Conservation (phyloP, 257 asterid genomes). For the Solanum piurae region DNA sequence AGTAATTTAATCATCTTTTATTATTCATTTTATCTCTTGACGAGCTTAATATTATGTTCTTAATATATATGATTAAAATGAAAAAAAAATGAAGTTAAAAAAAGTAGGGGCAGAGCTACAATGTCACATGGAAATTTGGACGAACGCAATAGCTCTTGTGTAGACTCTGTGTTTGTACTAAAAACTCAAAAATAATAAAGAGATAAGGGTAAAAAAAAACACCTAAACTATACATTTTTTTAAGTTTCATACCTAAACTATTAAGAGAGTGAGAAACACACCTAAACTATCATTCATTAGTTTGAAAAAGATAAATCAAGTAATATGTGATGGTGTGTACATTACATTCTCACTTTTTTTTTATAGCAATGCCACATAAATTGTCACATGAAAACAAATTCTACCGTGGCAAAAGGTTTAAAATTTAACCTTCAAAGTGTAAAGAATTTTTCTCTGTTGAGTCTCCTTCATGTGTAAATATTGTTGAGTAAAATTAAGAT, state of each 20-base stretch:
- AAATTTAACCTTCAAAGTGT: background rate
- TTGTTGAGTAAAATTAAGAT: background rate
- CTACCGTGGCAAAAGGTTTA: background rate
- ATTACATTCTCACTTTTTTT: background rate
- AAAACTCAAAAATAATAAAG: no score
- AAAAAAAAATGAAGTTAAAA: no score
- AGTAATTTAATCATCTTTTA: no score
- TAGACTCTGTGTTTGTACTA: background rate
- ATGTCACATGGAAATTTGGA: background rate
- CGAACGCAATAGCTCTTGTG: background rate
- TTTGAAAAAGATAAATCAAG: no score
- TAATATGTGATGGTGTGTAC: background rate
- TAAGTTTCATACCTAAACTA: background rate
- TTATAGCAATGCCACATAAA: background rate
- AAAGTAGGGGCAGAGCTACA: background rate
- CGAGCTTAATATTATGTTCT: background rate
- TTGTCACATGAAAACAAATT: background rate
- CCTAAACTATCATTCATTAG: background rate
- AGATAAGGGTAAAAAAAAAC: background rate
- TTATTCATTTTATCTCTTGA: no score
- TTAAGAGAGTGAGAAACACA: background rate
- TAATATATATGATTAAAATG: background rate
- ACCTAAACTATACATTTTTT: background rate
- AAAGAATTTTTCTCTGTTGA: background rate
- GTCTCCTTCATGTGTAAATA: background rate